Conservation (phyloP, 768 basidiomycete genomes). For the Leccinum disarticulatum region DNA sequence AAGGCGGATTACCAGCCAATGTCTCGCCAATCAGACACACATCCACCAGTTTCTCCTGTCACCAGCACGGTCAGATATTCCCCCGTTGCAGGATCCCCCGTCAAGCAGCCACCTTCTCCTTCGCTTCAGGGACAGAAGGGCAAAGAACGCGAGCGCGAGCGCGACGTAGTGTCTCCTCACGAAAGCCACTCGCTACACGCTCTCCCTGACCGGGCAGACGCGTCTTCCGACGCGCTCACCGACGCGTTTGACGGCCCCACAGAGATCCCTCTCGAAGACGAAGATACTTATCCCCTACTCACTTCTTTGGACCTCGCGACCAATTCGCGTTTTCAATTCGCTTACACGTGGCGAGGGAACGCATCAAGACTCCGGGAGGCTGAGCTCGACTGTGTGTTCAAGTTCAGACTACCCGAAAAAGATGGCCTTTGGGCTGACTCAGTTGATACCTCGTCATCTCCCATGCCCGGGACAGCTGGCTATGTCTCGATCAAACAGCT, state of each 20-base stretch:
- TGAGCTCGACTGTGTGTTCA: slow-evolving; percentile 8
- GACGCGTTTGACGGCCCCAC: slow-evolving; percentile 14
- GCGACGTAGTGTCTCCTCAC: background rate
- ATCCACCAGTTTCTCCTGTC: background rate
- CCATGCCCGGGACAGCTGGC: slow-evolving; percentile 8
- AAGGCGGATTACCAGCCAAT: slow-evolving; percentile 22
- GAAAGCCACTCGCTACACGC: background rate
- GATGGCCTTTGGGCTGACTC: slow-evolving; percentile 7
- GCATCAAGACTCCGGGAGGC: slow-evolving; percentile 13
- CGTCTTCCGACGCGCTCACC: background rate
- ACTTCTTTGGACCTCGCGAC: slow-evolving; percentile 11
- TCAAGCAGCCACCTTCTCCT: background rate
- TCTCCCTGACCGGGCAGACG: background rate
- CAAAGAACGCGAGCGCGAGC: slow-evolving; percentile 25
- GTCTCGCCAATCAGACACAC: background rate
- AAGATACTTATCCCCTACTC: slow-evolving; percentile 20
- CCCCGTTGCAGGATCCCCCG: background rate
- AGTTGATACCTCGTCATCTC: background rate
- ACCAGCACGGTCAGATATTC: background rate
- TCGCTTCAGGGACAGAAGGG: slow-evolving; percentile 14
- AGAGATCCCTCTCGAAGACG: slow-evolving; percentile 16
- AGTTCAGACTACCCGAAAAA: background rate
- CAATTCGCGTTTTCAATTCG: slow-evolving; percentile 28
- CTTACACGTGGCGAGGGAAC: slow-evolving; percentile 17
- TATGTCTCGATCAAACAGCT: slow-evolving; percentile 9